Base-by-base conservation (phyloP, 1,284 basidiomycete genomes). In the Malassezia slooffiae region DNA sequence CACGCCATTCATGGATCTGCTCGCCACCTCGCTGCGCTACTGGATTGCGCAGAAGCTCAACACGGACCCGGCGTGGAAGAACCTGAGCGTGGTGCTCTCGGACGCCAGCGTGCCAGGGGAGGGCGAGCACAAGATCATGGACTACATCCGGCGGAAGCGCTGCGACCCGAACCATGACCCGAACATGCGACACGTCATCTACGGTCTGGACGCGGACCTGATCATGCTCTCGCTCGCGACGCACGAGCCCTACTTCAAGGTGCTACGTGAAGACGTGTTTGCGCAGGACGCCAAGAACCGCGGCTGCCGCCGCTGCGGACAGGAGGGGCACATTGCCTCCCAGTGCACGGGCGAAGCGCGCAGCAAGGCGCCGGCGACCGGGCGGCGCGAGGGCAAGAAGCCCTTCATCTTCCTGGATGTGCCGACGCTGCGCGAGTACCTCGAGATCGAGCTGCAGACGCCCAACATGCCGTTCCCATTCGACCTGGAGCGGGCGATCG, bases 71-170 rank as follows among this genome's bases (percentile, higher is more conserved):
- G 90, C 88, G 37, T 99, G 93, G 93, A 89, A 87, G 69, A 49
- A 60, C 33, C 40, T 56, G 16, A 44, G 96, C 75, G 85, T 99
- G 52, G 82, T 97, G 55, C 87, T 99, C 50, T 97, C 93, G 2
- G 93, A 97, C 60, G 87, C 91, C 2, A 83, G 84, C 44, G 93
- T 97, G 9, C 91, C 91, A 1, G 91, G 91, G 55, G 93, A 99
- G 72, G 93, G 93, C 67, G 93, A 99, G 71, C 93, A 99, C 74
- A 99, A 99, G 75, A 96, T 99, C 58, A 96, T 99, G 87, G 93
- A 97, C 67, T 95, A 80, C 71, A 93, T 99, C 55, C 77, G 93
- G 47, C 78, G 90, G 36, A 89, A 95, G 64, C 78, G 93, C 37
- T 76, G 78, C 35, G 85, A 93, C 64, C 78, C 80, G 24, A 82